Base-by-base conservation (phyloP, 1,284 basidiomycete genomes). In the Entoloma clypeatum region DNA sequence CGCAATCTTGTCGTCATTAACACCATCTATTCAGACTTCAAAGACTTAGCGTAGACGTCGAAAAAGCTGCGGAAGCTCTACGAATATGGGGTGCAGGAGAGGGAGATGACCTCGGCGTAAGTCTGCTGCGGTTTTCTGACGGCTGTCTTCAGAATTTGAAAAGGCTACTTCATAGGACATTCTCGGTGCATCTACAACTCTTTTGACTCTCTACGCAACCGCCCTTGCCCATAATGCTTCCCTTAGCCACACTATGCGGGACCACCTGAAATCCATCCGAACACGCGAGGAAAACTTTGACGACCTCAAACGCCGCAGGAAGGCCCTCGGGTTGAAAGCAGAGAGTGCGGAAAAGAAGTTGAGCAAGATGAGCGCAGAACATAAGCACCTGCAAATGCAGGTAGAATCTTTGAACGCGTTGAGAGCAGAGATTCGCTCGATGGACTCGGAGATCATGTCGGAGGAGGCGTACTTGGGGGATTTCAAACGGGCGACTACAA, bases 321-420 rank as follows among this genome's bases (percentile, higher is more conserved):
- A 82, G 49, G 69, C 70, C 5, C 71, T 92, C 3, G 75, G 72
- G 9, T 62, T 74, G 18, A 86, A 87, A 48, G 89, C 92, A 0
- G 93, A 96, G 45, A 62, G 77, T n/a, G 91, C 91, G 0, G 92
- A 96, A 58, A 86, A 76, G 70, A 95, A 93, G 62, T 73, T 97
- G 18, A 77, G 76, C 59, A 95, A 87, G 69, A 96, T 96, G 92
- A 79, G 77, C 39, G 76, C 88, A 0, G 92, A 92, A 64, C 84
- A 96, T 69, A 97, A 96, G 72, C 86, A 89, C 54, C 65, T 93
- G 24, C 67, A 71, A 13, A 59, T 70, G 45, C 92, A 96, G 64
- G 88, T 83, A 0, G 86, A 92, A 18, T 63, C 74, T 3, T 68
- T 97, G 43, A 84, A 86, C 55, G 71, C 71, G 11, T 67, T 95